Evolutionary conservation across 192 early-diverging fungal genomes (phyloP), one percentile per base, ranked within the genome.

Genomic region (Paraglomus brasilianum): DNA sequence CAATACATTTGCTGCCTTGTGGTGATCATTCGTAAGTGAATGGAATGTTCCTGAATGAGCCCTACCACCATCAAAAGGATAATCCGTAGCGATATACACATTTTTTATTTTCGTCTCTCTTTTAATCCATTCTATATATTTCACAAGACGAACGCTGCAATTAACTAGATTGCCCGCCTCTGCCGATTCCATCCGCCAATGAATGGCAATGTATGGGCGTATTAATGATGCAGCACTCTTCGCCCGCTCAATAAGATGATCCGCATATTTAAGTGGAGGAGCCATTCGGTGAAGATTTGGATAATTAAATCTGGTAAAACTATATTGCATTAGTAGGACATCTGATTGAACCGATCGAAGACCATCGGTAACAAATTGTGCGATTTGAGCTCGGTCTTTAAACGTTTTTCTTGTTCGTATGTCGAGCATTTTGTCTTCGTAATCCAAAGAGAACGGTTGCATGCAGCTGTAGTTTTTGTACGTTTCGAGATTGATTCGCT

Each of bases 11-110:
- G 45, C 21, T 5, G 61, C 61, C 38, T 63, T 44, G 30, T 44
- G 61, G 15, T 63, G 61, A 24, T 63, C 4, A 6, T 39, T 14
- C 1, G 21, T 41, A 39, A 63, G 40, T 42, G 40, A n/a, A n/a
- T 30, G 30, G 30, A 11, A 41, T 5, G 10, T 48, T 0, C 8
- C 30, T 41, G 30, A 7, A 44, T 19, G 11, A 42, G 10, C 19
- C n/a, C n/a, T n/a, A 11, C 61, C n/a, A 44, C 5, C 5, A 30
- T 30, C 30, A 30, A 61, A 13, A 10, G 57, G 69, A 59, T 71
- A 71, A 60, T 71, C 69, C 4, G 69, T 71, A 24, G 69, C 61
- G 9, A 71, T 47, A 60, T 71, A 71, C 17, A 71, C 21, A 46
- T 71, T 71, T 6, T 24, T 7, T n/a, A 71, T 49, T 36, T 22